Percentiles rank a stretch among this genome's conserved stretches.
These are phyloP conservation scores for Pouteria campechiana DNA, from an alignment of 179 eudicot species.

Conservation along the genomic window DNA sequence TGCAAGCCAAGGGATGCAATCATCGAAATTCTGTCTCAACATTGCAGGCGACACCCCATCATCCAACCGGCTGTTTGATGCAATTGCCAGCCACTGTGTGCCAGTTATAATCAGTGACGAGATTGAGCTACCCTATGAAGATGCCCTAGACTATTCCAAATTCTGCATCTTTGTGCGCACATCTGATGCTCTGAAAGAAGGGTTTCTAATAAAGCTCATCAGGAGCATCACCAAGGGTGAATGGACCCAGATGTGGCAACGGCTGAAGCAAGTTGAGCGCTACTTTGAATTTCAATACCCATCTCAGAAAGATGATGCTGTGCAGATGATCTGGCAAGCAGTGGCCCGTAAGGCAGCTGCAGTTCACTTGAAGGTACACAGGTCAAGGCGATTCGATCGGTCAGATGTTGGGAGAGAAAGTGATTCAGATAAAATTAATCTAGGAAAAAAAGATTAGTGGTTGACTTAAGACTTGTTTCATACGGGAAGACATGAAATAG, in stretches of 20 bases:
- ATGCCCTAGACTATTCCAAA: constrained; percentile 66
- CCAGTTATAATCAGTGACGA: constrained; percentile 83
- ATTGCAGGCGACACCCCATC: constrained; percentile 96
- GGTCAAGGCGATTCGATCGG: constrained; percentile 34
- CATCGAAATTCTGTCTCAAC: constrained; percentile 86
- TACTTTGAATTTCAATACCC: constrained; percentile 64
- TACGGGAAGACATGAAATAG: no score
- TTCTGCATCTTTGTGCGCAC: constrained; percentile 67
- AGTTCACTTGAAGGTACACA: constrained; percentile 37
- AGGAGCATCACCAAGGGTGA: constrained; percentile 54
- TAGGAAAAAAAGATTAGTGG: no score
- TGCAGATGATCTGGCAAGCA: constrained; percentile 80
- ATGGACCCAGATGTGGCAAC: constrained; percentile 80
- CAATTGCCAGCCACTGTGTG: constrained; percentile 90
- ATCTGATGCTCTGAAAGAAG: constrained; percentile 55
- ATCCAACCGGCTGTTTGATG: constrained; percentile 89
- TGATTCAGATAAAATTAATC: no score
- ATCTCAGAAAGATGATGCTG: constrained; percentile 61
- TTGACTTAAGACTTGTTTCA: no score
- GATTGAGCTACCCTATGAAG: constrained; percentile 86
- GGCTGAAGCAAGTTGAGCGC: constrained; percentile 53
- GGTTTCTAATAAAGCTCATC: constrained; percentile 46
- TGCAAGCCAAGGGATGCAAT: constrained; percentile 68
- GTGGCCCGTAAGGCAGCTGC: constrained; percentile 55
- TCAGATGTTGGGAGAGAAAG: no score